phyloP scores from a whole-genome alignment of 805 yeast genomes.

The Jamesozyma lodderae region DNA sequence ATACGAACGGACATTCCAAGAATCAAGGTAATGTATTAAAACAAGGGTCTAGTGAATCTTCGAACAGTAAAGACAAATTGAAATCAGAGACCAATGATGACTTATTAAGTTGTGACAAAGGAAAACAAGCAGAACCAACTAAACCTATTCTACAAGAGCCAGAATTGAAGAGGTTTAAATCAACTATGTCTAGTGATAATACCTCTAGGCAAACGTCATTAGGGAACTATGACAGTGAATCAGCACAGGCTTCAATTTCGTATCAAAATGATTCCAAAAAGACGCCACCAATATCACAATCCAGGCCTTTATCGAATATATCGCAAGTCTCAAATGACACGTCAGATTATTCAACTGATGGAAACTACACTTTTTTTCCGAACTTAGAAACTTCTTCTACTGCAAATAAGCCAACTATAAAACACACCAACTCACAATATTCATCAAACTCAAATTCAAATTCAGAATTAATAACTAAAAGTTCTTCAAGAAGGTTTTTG shows the following conservation, averaged over 20 bases:
- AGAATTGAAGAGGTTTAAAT: constrained; percentile 19
- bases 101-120: too few relatives aligned
- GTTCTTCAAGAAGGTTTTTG: constrained; percentile 13
- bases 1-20: too few relatives aligned
- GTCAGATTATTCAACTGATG: constrained; percentile 44
- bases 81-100: too few relatives aligned
- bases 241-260: constrained; percentile 5
- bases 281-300: constrained; percentile 11
- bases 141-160: constrained; percentile 5
- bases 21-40: too few relatives aligned
- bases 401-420: neutral
- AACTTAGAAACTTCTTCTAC: too few relatives aligned
- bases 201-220: constrained; percentile 27
- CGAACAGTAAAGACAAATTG: too few relatives aligned
- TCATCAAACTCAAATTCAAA: constrained; percentile 16
- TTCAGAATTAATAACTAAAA: constrained; percentile 1
- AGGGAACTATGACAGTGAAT: constrained; percentile 22
- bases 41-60: too few relatives aligned
- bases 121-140: too few relatives aligned
- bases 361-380: constrained; percentile 10
- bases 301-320: constrained; percentile 43
- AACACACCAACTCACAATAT: constrained; percentile 10
- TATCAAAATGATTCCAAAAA: constrained; percentile 11
- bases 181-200: constrained; percentile 21
- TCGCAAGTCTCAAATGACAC: constrained; percentile 41